A percentile compares a stretch with the other conserved stretches of the same genome.
These are phyloP conservation scores for Acanthamoeba lenticulata DNA, from an alignment of 208 protist species.

Conservation along the genomic window DNA sequence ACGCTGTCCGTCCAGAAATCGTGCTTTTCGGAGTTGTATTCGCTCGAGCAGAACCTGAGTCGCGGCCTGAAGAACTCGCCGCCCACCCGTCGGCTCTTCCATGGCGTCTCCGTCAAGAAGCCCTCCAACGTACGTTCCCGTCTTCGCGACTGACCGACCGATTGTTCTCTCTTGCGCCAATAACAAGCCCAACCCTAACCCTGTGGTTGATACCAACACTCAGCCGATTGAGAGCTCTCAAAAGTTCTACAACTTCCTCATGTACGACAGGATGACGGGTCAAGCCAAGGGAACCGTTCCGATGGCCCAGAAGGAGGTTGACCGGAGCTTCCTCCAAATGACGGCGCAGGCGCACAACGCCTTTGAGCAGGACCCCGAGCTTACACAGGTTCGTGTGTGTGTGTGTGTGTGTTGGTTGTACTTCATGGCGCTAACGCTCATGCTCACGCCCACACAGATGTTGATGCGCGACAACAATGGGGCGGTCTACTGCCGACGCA, in stretches of 20 bases:
- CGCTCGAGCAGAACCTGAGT: not conserved
- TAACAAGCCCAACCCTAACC: too few relatives aligned
- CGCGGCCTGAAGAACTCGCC: not conserved
- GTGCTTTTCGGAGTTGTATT: not conserved
- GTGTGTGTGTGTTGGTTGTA: not conserved
- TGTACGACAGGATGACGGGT: not conserved
- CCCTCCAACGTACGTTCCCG: not conserved
- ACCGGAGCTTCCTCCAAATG: not conserved
- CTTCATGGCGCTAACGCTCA: not conserved
- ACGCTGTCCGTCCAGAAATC: not conserved
- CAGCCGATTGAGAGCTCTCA: not conserved
- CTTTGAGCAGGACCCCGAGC: not conserved
- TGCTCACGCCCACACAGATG: not conserved
- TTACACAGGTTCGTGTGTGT: not conserved
- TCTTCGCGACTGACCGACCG: too few relatives aligned
- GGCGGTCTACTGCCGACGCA: not conserved
- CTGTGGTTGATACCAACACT: too few relatives aligned
- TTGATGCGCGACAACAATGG: constrained; percentile 40
- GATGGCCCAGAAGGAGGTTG: constrained; percentile 17
- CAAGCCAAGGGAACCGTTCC: not conserved
- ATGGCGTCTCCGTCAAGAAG: not conserved
- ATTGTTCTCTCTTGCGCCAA: too few relatives aligned
- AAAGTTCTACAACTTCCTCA: not conserved
- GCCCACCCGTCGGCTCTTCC: not conserved
- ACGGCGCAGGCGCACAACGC: not conserved